A percentile compares a stretch with the other conserved stretches of the same genome.
phyloP scores from a whole-genome alignment of 257 asterid genomes.

The Solanum boliviense region DNA sequence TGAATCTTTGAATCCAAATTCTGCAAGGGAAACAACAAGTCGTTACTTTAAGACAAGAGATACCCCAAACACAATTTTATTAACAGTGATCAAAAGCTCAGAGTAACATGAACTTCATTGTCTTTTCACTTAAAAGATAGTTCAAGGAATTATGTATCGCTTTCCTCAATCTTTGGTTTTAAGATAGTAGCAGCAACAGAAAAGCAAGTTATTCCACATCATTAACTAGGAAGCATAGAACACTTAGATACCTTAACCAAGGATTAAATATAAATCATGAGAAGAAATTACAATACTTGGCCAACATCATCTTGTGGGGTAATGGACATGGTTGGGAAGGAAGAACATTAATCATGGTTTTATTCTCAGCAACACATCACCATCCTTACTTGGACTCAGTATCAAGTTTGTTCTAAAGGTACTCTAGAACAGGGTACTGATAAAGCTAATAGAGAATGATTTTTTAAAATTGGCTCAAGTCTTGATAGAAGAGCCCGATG shows the following conservation, averaged over 20 bases:
- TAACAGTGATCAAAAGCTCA: not conserved
- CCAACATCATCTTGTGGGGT: not conserved
- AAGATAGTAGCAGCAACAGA: not conserved
- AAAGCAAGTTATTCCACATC: not conserved
- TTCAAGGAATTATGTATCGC: not conserved
- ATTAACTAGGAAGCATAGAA: not conserved
- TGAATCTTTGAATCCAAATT: constrained; percentile 93
- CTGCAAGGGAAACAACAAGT: constrained; percentile 30
- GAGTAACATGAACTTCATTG: not conserved
- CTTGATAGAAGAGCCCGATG: not conserved
- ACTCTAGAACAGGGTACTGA: not conserved
- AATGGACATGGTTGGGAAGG: not conserved
- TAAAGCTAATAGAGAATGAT: not conserved
- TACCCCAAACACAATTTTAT: not conserved
- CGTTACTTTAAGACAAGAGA: not conserved
- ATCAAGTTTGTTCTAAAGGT: not conserved
- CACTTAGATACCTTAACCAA: not conserved
- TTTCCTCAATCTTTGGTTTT: not conserved
- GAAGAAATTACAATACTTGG: not conserved
- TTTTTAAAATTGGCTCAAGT: not conserved
- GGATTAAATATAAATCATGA: not conserved
- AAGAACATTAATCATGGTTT: not conserved
- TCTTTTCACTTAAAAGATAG: not conserved
- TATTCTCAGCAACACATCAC: not conserved
- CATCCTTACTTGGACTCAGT: not conserved